Percentiles rank a stretch among this genome's conserved stretches.
These are phyloP conservation scores for Saccharomycopsis fodiens DNA, from an alignment of 805 yeast genomes.

Conservation along the genomic window DNA sequence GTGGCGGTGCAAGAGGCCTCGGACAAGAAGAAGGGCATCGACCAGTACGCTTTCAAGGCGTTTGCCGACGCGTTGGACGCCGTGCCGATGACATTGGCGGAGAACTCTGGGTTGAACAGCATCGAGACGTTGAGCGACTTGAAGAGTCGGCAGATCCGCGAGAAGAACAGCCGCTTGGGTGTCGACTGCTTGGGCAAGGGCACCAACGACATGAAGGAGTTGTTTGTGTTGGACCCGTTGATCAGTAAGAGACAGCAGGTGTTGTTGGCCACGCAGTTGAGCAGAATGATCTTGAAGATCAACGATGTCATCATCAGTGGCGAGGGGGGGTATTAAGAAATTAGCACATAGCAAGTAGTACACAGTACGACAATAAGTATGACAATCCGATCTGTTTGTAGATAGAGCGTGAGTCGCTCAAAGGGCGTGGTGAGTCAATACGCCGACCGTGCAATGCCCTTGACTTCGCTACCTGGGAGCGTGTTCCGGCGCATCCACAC, in stretches of 20 bases:
- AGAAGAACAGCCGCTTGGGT: constrained; percentile 74
- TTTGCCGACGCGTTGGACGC: constrained; percentile 92
- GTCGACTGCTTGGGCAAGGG: constrained; percentile 92
- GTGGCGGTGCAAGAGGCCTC: constrained; percentile 91
- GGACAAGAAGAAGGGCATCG: constrained; percentile 81
- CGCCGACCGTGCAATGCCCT: too few species aligned
- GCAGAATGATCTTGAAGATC: constrained; percentile 95
- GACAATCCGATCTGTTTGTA: too few species aligned
- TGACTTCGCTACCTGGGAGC: too few species aligned
- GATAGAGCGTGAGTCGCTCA: too few species aligned
- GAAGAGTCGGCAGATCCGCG: constrained; percentile 84
- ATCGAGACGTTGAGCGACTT: constrained; percentile 90
- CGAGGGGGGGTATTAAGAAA: constrained; percentile 62
- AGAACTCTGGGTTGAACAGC: constrained; percentile 95
- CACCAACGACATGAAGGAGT: constrained; percentile 84
- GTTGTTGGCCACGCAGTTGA: constrained; percentile 90
- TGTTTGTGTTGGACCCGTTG: constrained; percentile 91
- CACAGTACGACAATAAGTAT: too few species aligned
- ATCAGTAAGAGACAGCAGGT: constrained; percentile 97
- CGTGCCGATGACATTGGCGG: constrained; percentile 91
- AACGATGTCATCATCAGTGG: constrained; percentile 93
- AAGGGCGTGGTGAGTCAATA: too few species aligned
- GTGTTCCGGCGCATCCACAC: too few species aligned
- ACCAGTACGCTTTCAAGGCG: constrained; percentile 67
- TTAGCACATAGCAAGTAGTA: too few species aligned